Evolutionary conservation across 2,329 filamentous ascomycete genomes (phyloP).

Genomic region (Xylariaceae sp.): DNA sequence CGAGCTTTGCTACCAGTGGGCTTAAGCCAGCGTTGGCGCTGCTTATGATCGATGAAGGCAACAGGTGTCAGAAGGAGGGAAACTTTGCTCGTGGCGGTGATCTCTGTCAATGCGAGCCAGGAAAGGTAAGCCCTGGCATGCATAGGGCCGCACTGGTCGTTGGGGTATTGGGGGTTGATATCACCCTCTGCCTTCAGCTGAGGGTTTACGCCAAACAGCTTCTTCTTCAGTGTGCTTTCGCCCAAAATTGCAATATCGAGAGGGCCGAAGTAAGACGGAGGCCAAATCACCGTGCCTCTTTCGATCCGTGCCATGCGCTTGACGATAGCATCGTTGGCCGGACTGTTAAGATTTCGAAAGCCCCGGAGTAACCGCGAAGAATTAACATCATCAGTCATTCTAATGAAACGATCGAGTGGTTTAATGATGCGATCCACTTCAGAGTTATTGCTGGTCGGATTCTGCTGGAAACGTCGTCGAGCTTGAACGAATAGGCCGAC

Average conservation of each 20-base stretch:
- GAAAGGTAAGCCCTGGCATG: slow-evolving; percentile 23
- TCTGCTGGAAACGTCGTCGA: slow-evolving; percentile 13
- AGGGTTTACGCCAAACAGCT: slow-evolving; percentile 25
- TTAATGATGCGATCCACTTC: neutral
- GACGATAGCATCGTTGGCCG: neutral
- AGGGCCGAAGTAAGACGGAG: slow-evolving; percentile 14
- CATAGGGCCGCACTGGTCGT: slow-evolving; percentile 19
- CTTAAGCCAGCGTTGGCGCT: slow-evolving; percentile 26
- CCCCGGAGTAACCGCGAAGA: too few species aligned
- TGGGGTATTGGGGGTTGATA: slow-evolving; percentile 1
- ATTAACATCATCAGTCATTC: neutral
- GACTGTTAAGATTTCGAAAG: too few species aligned
- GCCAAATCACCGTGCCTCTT: slow-evolving; percentile 13
- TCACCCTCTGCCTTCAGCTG: neutral
- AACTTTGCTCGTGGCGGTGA: neutral
- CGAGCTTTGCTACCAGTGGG: slow-evolving; percentile 27
- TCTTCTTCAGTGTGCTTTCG: slow-evolving; percentile 6
- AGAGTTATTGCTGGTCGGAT: neutral
- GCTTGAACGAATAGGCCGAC: slow-evolving; percentile 20
- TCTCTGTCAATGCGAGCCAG: slow-evolving; percentile 20
- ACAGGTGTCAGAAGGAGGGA: slow-evolving; percentile 27
- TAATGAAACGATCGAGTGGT: neutral
- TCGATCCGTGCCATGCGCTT: neutral
- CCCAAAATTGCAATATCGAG: slow-evolving; percentile 27
- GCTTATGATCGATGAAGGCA: slow-evolving; percentile 22